Base-by-base conservation (phyloP, 2,329 filamentous ascomycete species). In the Pseudocercospora cruenta region DNA sequence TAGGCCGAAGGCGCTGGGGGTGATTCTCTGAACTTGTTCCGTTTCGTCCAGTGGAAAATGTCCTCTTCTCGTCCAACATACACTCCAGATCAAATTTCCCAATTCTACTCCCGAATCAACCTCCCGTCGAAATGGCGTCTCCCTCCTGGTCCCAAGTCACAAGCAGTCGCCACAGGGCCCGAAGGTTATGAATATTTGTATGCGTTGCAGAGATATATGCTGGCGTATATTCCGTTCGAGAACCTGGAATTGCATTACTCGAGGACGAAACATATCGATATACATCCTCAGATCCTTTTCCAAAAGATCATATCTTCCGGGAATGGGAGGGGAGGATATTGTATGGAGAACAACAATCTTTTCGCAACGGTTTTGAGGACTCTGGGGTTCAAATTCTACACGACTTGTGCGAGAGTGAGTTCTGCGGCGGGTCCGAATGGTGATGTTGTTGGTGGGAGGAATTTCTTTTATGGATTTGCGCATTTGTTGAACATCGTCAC, bases 341-440 rank as follows among this genome's bases (percentile, higher is more conserved):
- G 86, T 74, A 86, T 88, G 84, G 86, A 88, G 73, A 86, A 82
- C 66, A 86, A 86, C 39, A 74, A 77, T 4, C 76, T 88, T 39
- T 83, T 88, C 65, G 81, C 79, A 6, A 81, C 79, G 2, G 75
- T 88, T 8, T 71, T 88, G 58, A 77, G 80, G 26, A 83, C 81
- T 0, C 71, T 88, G 26, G 85, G 85, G 0, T 88, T 83, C 69
- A 73, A 72, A 12, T 59, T 81, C 10, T 80, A 79, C 66, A 76
- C 76, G 28, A 78, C 75, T 0, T 80, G 79, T 4, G 80, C 76
- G 3, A 74, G 80, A 1, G 78, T 83, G 19, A 78, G 73, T 64
- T 49, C 62, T 8, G 71, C 36, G n/a, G 67, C 63, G 33, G 14
- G 55, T 2, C 66, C 66, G 12, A 59, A 64, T 26, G 60, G 63